Percentiles rank a stretch among this genome's conserved stretches.
Conservation (phyloP, 2,329 filamentous ascomycete genomes). For the Trichoderma sp. region DNA sequence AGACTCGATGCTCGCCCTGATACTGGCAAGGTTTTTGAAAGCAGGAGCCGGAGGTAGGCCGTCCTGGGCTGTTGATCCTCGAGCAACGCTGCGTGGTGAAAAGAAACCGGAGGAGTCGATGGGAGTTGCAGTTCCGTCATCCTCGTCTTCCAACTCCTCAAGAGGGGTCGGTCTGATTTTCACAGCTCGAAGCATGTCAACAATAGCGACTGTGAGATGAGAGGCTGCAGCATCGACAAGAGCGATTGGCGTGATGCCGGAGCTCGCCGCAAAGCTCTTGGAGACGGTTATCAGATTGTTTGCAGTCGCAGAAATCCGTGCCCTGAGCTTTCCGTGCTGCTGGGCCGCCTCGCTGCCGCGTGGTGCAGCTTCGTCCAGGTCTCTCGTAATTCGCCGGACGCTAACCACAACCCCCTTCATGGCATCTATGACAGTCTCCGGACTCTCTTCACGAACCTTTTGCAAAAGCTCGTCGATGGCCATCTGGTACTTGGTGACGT, state of each 20-base stretch:
- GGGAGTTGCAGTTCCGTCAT: conserved; percentile 66
- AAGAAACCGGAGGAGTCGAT: conserved; percentile 71
- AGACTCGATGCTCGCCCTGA: conserved; percentile 64
- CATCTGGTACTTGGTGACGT: conserved; percentile 94
- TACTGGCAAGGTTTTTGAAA: conserved; percentile 59
- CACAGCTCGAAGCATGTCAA: conserved; percentile 80
- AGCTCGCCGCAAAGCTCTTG: conserved; percentile 83
- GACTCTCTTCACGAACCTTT: conserved; percentile 70
- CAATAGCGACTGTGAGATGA: conserved; percentile 80
- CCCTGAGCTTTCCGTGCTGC: conserved; percentile 70
- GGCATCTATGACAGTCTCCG: conserved; percentile 74
- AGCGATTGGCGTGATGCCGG: conserved; percentile 88
- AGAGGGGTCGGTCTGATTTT: conserved; percentile 79
- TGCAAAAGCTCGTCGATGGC: conserved; percentile 88
- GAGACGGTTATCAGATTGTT: conserved; percentile 95
- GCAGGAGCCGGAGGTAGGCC: conserved; percentile 54
- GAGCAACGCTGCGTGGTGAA: conserved; percentile 54
- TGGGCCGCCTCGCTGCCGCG: conserved; percentile 57
- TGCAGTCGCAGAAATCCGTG: conserved; percentile 84
- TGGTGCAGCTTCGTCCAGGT: conserved; percentile 64
- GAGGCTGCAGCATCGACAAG: conserved; percentile 90
- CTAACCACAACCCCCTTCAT: conserved; percentile 85
- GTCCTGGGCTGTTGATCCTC: conserved; percentile 39
- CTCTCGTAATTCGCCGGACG: conserved; percentile 81
- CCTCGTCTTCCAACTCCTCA: conserved; percentile 76